These are phyloP conservation scores for Serendipita sp. DNA, from an alignment of 768 basidiomycete species.

Conservation along the genomic window DNA sequence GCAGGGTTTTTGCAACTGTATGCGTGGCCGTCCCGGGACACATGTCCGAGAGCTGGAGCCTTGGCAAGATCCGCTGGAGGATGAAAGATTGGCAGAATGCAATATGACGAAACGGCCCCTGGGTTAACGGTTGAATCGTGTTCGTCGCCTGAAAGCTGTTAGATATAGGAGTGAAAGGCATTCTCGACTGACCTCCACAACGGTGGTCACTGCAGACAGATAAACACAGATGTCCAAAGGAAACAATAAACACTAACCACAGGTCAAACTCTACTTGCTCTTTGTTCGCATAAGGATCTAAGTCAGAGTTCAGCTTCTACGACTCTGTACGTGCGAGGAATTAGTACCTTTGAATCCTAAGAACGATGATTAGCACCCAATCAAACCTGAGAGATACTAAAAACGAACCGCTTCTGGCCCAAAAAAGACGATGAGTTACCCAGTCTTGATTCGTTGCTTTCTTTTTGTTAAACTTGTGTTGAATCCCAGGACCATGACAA, in stretches of 20 bases:
- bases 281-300: conserved; percentile 46
- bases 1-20: conserved; percentile 40
- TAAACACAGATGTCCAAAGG: background rate
- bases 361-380: background rate
- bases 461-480: conserved; percentile 32
- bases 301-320: background rate
- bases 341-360: conserved; percentile 37
- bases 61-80: conserved; percentile 19
- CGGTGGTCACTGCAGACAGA: conserved; percentile 27
- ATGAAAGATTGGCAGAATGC: conserved; percentile 40
- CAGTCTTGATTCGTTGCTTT: conserved; percentile 30
- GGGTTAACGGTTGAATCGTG: conserved; percentile 26
- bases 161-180: background rate
- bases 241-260: conserved; percentile 26
- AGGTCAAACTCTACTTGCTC: conserved; percentile 37
- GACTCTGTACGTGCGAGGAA: background rate
- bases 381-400: background rate
- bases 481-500: conserved; percentile 30
- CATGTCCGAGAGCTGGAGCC: conserved; percentile 24
- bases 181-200: conserved; percentile 28
- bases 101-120: conserved; percentile 36
- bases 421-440: conserved; percentile 37
- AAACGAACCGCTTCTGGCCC: conserved; percentile 39
- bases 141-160: conserved; percentile 28
- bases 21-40: conserved; percentile 41